These are phyloP conservation scores for Cutaneotrichosporon sp. DNA, from an alignment of 1,284 basidiomycete species.

Conservation along the genomic window DNA sequence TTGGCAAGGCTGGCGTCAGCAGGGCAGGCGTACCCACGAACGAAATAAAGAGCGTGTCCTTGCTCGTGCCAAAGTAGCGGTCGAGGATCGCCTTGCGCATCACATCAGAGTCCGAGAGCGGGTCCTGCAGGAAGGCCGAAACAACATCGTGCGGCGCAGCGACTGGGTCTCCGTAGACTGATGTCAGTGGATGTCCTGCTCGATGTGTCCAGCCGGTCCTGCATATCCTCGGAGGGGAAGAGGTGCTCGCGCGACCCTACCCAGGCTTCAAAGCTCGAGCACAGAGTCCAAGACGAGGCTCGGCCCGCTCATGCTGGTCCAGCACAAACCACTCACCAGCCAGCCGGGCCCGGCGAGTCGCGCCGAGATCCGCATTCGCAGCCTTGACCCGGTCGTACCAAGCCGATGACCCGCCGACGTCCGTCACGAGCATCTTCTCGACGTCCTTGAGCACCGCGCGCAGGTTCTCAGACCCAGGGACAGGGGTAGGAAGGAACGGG, in stretches of 20 bases:
- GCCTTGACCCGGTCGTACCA: slow-evolving; percentile 35
- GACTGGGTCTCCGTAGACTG: slow-evolving; percentile 43
- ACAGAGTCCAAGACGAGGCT: not conserved
- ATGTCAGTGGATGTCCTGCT: not conserved
- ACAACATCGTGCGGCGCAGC: slow-evolving; percentile 42
- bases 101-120: slow-evolving; percentile 32
- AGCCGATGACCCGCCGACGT: slow-evolving; percentile 41
- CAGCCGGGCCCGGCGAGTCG: slow-evolving; percentile 26
- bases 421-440: slow-evolving; percentile 30
- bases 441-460: slow-evolving; percentile 5
- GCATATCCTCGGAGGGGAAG: too few relatives aligned
- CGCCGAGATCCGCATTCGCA: slow-evolving; percentile 25
- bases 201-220: not conserved
- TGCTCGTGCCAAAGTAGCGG: slow-evolving; percentile 26
- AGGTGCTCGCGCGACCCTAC: not conserved
- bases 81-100: slow-evolving; percentile 31
- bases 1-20: slow-evolving; percentile 7
- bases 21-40: not conserved
- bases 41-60: slow-evolving; percentile 23
- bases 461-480: not conserved
- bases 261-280: not conserved
- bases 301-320: not conserved
- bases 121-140: slow-evolving; percentile 47
- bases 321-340: slow-evolving; percentile 31
- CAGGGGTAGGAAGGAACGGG: not conserved